phyloP scores from a whole-genome alignment of 257 asterid genomes.

The Gentiana dahurica region DNA sequence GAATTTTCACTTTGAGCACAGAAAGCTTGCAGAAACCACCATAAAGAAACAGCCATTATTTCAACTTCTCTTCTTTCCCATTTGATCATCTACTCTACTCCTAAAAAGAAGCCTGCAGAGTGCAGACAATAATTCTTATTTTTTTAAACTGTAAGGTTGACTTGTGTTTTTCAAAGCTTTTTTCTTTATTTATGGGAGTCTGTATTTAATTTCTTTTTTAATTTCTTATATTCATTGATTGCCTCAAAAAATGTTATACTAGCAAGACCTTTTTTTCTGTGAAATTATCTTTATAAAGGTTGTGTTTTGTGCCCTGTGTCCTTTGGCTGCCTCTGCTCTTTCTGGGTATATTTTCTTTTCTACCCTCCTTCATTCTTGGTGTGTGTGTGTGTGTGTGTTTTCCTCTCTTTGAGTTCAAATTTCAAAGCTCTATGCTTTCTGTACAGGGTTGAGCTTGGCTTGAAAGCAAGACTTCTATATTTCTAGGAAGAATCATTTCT shows the following conservation, averaged over 20 bases:
- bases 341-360: no score
- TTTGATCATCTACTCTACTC: not conserved
- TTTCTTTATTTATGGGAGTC: not conserved
- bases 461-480: no score
- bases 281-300: not conserved
- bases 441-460: no score
- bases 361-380: no score
- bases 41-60: no score
- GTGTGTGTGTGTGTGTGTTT: no score
- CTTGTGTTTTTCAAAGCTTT: not conserved
- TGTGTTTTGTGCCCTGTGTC: not conserved
- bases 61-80: not conserved
- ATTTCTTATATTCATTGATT: not conserved
- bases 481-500: no score
- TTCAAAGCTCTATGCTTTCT: no score
- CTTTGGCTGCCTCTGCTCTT: not conserved
- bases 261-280: not conserved
- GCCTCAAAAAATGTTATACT: not conserved
- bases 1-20: no score
- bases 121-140: not conserved
- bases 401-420: no score
- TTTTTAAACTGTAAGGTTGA: slow-evolving; percentile 3
- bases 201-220: not conserved
- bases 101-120: not conserved
- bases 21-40: no score